phyloP scores from a whole-genome alignment of 192 early-diverging fungal genomes.

The Backusella tarrabulga region DNA sequence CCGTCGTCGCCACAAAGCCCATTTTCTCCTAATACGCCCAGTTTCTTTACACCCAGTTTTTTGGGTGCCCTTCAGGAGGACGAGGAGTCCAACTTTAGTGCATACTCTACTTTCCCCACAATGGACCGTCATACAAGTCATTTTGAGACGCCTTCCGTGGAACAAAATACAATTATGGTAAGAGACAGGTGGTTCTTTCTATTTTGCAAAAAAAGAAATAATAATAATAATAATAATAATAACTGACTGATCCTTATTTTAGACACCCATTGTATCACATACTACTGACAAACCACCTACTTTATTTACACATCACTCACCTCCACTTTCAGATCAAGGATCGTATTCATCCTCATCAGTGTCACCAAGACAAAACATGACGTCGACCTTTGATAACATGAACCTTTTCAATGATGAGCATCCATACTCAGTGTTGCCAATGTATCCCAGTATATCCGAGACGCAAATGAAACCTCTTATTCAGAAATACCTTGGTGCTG shows the following conservation, averaged over 20 bases:
- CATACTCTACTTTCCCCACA: not conserved
- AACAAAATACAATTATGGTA: conserved; percentile 13
- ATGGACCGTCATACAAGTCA: not conserved
- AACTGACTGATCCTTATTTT: not conserved
- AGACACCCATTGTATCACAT: not conserved
- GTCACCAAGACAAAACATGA: conserved; percentile 2
- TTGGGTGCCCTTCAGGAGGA: conserved; percentile 56
- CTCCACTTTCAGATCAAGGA: not conserved
- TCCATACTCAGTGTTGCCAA: conserved; percentile 7
- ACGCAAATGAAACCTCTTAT: conserved; percentile 38
- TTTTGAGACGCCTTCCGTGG: conserved; percentile 4
- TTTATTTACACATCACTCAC: not conserved
- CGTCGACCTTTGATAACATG: not conserved
- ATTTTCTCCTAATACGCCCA: conserved; percentile 56
- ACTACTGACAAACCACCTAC: not conserved
- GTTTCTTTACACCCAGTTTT: conserved; percentile 72
- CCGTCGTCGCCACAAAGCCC: not conserved
- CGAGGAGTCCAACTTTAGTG: conserved; percentile 3
- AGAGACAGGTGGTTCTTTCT: not conserved
- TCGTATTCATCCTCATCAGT: conserved; percentile 11
- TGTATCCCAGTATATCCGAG: conserved; percentile 9
- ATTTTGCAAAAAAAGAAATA: not conserved
- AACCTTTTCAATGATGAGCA: not conserved
- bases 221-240: not conserved
- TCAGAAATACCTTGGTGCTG: conserved; percentile 42